Evolutionary conservation across 2,329 filamentous ascomycete genomes (phyloP), one percentile per base, ranked within the genome.

Genomic region (Fusarium foetens): DNA sequence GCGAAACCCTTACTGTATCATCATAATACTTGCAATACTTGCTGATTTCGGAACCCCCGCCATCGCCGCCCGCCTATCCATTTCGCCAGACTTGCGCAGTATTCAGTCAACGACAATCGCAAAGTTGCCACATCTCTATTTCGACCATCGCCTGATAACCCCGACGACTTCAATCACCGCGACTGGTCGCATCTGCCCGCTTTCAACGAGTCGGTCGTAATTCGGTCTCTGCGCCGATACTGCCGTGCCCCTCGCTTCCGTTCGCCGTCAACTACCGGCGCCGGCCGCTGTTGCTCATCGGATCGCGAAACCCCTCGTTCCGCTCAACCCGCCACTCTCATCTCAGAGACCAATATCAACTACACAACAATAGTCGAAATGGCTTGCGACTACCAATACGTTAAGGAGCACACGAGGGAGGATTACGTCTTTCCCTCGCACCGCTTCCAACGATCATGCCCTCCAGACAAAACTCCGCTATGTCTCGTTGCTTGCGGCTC

Each of bases 401-500:
- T 81, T 55, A 77, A 77, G 76, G 71, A 79, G 49, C 79, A 79
- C 73, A 82, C 80, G 10, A 77, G 72, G 39, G 75, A 78, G 52
- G 77, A 68, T 63, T 93, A 93, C 82, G 81, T 81, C 65, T 93
- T 93, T 75, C 91, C 91, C 14, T 83, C 85, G 27, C 83, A 88
- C 73, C 85, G 90, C 27, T 85, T 93, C 55, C 85, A 86, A 80
- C 86, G 84, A 70, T 84, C 84, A 46, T 86, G 83, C 55, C 85
- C 90, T 70, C 80, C 87, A 81, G 84, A 68, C 89, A 87, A 78
- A 89, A 85, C 35, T 90, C 91, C 69, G 19, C 84, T 93, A 43
- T 89, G 92, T 12, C 86, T 93, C 59, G 90, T 93, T 58, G 91
- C 91, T 52, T 93, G 91, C 76, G 91, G 89, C 55, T 89, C 87